These are phyloP conservation scores for Candida sphagnicola DNA, from an alignment of 805 yeast genomes.

Conservation along the genomic window DNA sequence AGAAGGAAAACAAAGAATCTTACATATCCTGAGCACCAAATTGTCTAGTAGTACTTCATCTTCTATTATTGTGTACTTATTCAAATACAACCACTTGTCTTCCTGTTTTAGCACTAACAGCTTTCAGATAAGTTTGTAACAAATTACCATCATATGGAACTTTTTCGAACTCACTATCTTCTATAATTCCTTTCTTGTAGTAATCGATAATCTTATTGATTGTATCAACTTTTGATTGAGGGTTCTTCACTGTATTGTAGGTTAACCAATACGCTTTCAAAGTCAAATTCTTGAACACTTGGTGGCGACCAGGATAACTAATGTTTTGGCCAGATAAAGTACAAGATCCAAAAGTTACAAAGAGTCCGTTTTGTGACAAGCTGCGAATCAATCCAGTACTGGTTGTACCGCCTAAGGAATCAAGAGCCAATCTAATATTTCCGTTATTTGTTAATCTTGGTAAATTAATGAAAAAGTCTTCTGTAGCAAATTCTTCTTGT, in stretches of 20 bases:
- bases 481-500: conserved; percentile 20
- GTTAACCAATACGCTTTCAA: conserved; percentile 31
- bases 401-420: conserved; percentile 28
- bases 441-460: conserved; percentile 11
- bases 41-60: too few species aligned
- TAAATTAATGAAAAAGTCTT: conserved; percentile 14
- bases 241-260: conserved; percentile 33
- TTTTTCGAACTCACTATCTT: conserved; percentile 41
- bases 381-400: conserved; percentile 17
- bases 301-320: conserved; percentile 18
- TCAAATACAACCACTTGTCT: conserved; percentile 38
- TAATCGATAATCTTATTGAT: conserved; percentile 52
- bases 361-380: conserved; percentile 21
- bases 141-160: conserved; percentile 36
- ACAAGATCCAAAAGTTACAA: conserved; percentile 26
- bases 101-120: conserved; percentile 40
- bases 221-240: conserved; percentile 55
- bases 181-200: conserved; percentile 54
- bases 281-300: conserved; percentile 27
- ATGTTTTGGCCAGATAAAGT: conserved; percentile 14
- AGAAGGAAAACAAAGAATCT: too few species aligned
- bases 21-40: too few species aligned
- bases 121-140: conserved; percentile 38
- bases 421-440: conserved; percentile 26
- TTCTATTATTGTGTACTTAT: too few species aligned